Evolutionary conservation across 2,329 filamentous ascomycete species (phyloP).

Genomic region (Bimuria novae-zelandiae): DNA sequence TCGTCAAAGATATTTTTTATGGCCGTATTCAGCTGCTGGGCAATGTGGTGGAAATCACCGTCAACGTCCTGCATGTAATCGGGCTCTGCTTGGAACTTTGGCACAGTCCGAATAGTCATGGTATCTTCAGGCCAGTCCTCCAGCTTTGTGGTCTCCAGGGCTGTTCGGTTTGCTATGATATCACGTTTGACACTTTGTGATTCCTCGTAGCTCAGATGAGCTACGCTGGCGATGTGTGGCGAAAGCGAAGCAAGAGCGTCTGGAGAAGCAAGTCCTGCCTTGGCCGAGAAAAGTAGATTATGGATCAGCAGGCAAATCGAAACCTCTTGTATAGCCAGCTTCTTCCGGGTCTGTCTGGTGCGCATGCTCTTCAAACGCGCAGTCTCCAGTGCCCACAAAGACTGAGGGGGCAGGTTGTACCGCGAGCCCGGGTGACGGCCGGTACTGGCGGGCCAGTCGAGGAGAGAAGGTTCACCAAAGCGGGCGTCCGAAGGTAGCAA

Average conservation of each 20-base stretch:
- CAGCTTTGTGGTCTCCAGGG: constrained; percentile 16
- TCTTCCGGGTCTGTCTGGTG: constrained; percentile 47
- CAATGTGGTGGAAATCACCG: constrained; percentile 40
- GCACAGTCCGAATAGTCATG: constrained; percentile 11
- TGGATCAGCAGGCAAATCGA: constrained; percentile 48
- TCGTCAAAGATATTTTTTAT: constrained; percentile 30
- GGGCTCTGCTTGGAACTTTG: constrained; percentile 25
- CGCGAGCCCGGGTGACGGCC: constrained; percentile 28
- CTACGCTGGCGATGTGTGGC: constrained; percentile 25
- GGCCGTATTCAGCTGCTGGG: constrained; percentile 36
- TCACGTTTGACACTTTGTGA: constrained; percentile 15
- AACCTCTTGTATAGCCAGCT: constrained; percentile 49
- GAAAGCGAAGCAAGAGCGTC: constrained; percentile 20
- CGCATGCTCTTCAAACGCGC: constrained; percentile 36
- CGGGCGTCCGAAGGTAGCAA: constrained; percentile 36
- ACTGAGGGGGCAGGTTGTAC: constrained; percentile 50
- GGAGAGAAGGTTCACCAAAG: constrained; percentile 26
- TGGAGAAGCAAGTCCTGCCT: constrained; percentile 9
- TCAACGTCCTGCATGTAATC: constrained; percentile 46
- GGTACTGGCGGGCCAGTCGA: constrained; percentile 49
- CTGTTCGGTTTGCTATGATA: constrained; percentile 23
- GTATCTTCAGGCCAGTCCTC: constrained; percentile 19
- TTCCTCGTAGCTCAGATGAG: background rate
- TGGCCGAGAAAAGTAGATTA: constrained; percentile 34
- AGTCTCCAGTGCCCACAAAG: constrained; percentile 48